Evolutionary conservation across 176 grass and related monocot species (phyloP), one percentile per base, ranked within the genome.

Genomic region (Bromus sterilis): DNA sequence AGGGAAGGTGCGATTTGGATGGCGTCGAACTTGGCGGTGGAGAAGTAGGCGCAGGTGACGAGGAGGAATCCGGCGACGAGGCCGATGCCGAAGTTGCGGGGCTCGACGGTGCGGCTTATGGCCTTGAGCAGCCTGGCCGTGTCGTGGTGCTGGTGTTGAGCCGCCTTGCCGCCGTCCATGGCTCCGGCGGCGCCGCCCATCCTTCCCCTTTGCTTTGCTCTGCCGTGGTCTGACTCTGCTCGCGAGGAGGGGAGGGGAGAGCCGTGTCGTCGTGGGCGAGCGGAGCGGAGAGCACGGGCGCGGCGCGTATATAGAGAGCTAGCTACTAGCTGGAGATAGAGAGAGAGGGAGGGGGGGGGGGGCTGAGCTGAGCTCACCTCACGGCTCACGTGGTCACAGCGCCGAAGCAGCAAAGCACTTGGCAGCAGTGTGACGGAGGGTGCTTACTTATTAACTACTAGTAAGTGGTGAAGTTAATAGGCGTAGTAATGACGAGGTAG

Each of bases 31-130:
- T 82, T 93, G 75, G 82, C 73, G 29, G 86, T 92, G 82, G 93
- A 95, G 67, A 95, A 90, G 78, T 88, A 93, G 0, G 90, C 90
- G 78, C 89, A 92, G 78, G 87, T 94, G 80, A 92, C 84, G 72
- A 92, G 67, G 66, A 95, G 78, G 80, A 89, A 88, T 0, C 75
- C 87, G 12, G 89, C 87, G 78, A 95, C 72, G 41, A 92, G 83
- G 25, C 78, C 90, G 11, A 95, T 11, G 11, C 78, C 49, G 70
- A 93, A 80, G 75, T 83, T 91, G 32, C 85, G 77, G 0, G 86
- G 94, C 53, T 93, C 91, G 7, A 93, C 78, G 1, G 8, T 12
- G 28, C 93, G 88, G 87, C 83, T 80, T 75, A 89, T 49, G 80
- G 65, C 78, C 79, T 80, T 96, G 10, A 84, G 30, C 42, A 93